phyloP scores from a whole-genome alignment of 768 basidiomycete genomes.

The Boletus reticuloceps region DNA sequence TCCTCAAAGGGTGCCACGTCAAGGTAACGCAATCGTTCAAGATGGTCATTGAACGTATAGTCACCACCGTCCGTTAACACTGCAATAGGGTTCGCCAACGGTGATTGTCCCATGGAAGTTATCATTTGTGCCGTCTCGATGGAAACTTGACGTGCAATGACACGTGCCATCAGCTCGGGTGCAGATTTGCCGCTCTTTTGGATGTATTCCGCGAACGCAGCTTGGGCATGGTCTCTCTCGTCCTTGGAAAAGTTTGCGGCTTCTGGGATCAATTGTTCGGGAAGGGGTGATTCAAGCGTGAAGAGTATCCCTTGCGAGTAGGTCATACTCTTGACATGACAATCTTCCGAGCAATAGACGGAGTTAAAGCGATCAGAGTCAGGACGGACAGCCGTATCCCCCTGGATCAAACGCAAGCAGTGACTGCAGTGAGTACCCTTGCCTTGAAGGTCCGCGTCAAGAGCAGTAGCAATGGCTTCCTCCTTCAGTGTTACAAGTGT shows the following conservation, averaged over 20 bases:
- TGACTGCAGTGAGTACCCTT: slow-evolving; percentile 70
- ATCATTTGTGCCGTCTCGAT: slow-evolving; percentile 60
- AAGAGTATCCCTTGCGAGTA: slow-evolving; percentile 73
- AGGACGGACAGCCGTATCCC: slow-evolving; percentile 42
- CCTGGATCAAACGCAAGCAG: slow-evolving; percentile 61
- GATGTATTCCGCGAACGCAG: slow-evolving; percentile 53
- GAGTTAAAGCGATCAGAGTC: slow-evolving; percentile 53
- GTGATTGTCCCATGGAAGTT: slow-evolving; percentile 18
- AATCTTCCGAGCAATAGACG: slow-evolving; percentile 72
- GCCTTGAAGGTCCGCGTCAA: slow-evolving; percentile 69
- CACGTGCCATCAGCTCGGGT: slow-evolving; percentile 63
- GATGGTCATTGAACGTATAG: slow-evolving; percentile 71
- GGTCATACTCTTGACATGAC: slow-evolving; percentile 50
- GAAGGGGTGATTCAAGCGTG: slow-evolving; percentile 60
- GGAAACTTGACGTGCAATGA: slow-evolving; percentile 70
- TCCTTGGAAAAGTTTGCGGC: slow-evolving; percentile 34
- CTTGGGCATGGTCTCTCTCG: slow-evolving; percentile 57
- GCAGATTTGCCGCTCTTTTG: slow-evolving; percentile 44
- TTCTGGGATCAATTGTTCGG: slow-evolving; percentile 38
- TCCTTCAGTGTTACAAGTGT: slow-evolving; percentile 48
- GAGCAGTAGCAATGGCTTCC: slow-evolving; percentile 63
- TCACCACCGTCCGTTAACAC: slow-evolving; percentile 42
- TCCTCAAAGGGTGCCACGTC: slow-evolving; percentile 49
- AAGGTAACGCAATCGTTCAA: slow-evolving; percentile 71
- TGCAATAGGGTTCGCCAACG: slow-evolving; percentile 11